These are phyloP conservation scores for Fusarium abutilonis DNA, from an alignment of 2,329 filamentous ascomycete species.

Conservation along the genomic window DNA sequence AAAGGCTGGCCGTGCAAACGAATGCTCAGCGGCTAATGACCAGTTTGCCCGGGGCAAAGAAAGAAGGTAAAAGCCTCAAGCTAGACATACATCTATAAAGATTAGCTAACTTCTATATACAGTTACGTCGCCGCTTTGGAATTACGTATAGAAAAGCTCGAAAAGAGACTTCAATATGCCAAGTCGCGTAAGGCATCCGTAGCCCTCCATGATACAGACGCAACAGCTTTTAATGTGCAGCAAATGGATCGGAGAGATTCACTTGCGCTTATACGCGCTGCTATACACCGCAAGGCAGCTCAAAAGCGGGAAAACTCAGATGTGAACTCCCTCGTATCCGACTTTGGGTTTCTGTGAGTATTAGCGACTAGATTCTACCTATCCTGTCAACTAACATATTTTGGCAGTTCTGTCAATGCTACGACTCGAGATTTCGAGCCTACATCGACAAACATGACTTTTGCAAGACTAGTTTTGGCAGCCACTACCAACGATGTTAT, in stretches of 20 bases:
- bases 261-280: constrained; percentile 67
- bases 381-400: constrained; percentile 9
- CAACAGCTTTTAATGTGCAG: constrained; percentile 38
- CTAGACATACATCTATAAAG: neutral
- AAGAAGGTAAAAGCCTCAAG: constrained; percentile 69
- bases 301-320: constrained; percentile 79
- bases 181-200: constrained; percentile 76
- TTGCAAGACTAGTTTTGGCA: constrained; percentile 87
- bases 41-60: constrained; percentile 97
- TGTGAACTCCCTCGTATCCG: constrained; percentile 90
- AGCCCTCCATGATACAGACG: constrained; percentile 69
- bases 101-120: constrained; percentile 20
- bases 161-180: constrained; percentile 77
- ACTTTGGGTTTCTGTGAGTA: constrained; percentile 87
- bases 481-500: constrained; percentile 79
- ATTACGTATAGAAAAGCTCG: constrained; percentile 86
- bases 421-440: constrained; percentile 94
- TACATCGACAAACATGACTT: constrained; percentile 88
- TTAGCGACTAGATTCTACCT: neutral
- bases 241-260: constrained; percentile 71
- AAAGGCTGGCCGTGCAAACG: constrained; percentile 83
- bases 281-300: constrained; percentile 72
- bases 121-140: constrained; percentile 97
- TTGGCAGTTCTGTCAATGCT: constrained; percentile 85
- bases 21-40: constrained; percentile 94